Conservation (phyloP, 2,329 filamentous ascomycete species). For the Mollisia scopiformis region DNA sequence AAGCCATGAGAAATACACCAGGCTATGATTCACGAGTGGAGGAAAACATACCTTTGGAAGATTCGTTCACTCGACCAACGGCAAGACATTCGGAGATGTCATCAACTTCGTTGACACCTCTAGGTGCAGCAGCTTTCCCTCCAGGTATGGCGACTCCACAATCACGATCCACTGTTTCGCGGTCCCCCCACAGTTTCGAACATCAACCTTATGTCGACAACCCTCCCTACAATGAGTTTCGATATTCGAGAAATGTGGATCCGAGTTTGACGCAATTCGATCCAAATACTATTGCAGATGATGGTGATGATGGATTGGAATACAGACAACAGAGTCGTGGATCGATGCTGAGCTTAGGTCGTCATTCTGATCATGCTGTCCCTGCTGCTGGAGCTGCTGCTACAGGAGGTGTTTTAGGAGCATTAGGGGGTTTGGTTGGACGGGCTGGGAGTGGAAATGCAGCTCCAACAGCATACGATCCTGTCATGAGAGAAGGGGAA, state of each 20-base stretch:
- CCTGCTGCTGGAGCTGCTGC: slow-evolving; percentile 39
- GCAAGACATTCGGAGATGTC: slow-evolving; percentile 23
- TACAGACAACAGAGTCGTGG: slow-evolving; percentile 53
- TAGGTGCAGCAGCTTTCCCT: slow-evolving; percentile 35
- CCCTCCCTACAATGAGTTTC: slow-evolving; percentile 22
- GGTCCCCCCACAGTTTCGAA: slow-evolving; percentile 28
- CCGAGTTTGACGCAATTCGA: slow-evolving; percentile 43
- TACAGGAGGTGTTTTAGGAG: slow-evolving; percentile 42
- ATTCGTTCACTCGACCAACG: slow-evolving; percentile 19
- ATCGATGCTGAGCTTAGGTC: slow-evolving; percentile 49
- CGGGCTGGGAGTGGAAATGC: slow-evolving; percentile 30
- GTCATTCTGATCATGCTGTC: slow-evolving; percentile 26
- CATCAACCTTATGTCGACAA: slow-evolving; percentile 33
- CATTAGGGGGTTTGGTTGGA: slow-evolving; percentile 33
- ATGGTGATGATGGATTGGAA: slow-evolving; percentile 82
- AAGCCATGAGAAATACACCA: slow-evolving; percentile 54
- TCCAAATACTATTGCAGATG: slow-evolving; percentile 80
- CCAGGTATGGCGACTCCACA: slow-evolving; percentile 33
- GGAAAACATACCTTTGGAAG: slow-evolving; percentile 6
- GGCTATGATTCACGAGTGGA: slow-evolving; percentile 29
- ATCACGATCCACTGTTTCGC: slow-evolving; percentile 28
- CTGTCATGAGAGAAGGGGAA: slow-evolving; percentile 24
- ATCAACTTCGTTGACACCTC: slow-evolving; percentile 31
- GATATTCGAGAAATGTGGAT: slow-evolving; percentile 36
- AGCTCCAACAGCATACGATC: slow-evolving; percentile 30